Evolutionary conservation across 2,329 filamentous ascomycete genomes (phyloP), one percentile per base, ranked within the genome.

Genomic region (Sporothrix humicola): DNA sequence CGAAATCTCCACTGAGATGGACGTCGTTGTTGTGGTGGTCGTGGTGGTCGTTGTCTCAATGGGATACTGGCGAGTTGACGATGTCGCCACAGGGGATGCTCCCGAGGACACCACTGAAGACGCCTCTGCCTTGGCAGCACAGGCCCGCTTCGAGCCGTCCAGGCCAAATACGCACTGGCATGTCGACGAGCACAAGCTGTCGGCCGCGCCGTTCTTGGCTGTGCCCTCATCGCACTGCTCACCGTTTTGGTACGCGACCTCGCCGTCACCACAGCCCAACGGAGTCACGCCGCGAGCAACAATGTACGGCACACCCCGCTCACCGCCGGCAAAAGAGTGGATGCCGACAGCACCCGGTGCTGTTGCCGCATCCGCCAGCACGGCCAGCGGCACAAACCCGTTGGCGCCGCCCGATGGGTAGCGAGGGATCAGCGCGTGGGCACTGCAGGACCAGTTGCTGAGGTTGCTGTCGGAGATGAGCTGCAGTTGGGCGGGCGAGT

Each of bases 391-490:
- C 68, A 80, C 79, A 76, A 84, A 84, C 0, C 79, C 80, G 59
- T 78, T 77, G 17, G 79, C 66, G 1, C 81, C 82, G 0, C 77
- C 78, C 1, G 79, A 79, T 2, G 83, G 83, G 69, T 81, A 84
- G 52, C 75, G 77, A 1, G 82, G 79, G 75, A 84, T 83, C 3
- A 82, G 80, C 72, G 83, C 82, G 72, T 84, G 83, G 9, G 83
- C 82, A 69, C 81, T 82, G 74, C 83, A 84, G 52, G 80, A 80
- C 83, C 83, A 84, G 76, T 82, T 79, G 69, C 82, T 83, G 7
- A 84, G 78, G n/a, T 79, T 79, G 10, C 59, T 61, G 76, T 84
- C 82, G 26, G 79, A 79, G 26, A 84, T 79, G 0, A 77, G 79
- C 4, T 76, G 77, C 44, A 84, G 66, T 50, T 69, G 66, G 0